Conservation (phyloP, 2,329 filamentous ascomycete genomes). For the Colletotrichum truncatum region DNA sequence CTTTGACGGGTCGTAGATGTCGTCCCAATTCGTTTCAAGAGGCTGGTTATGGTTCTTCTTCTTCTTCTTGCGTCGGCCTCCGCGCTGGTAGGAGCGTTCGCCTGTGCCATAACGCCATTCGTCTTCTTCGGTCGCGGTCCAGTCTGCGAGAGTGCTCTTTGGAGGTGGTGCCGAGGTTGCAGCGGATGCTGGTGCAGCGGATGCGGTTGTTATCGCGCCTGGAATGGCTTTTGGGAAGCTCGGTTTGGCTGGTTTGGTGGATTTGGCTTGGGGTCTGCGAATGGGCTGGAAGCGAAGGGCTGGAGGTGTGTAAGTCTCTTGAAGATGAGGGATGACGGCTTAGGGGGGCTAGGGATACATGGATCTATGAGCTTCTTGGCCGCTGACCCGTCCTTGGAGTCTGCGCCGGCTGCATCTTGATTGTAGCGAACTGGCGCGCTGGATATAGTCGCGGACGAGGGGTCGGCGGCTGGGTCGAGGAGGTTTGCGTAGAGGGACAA, state of each 20-base stretch:
- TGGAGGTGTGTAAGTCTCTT: slow-evolving; percentile 36
- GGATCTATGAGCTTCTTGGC: slow-evolving; percentile 69
- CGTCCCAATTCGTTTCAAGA: slow-evolving; percentile 84
- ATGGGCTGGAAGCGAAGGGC: slow-evolving; percentile 89
- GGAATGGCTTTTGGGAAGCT: slow-evolving; percentile 59
- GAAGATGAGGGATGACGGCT: not conserved
- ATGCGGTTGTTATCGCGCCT: slow-evolving; percentile 38
- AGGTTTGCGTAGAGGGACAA: slow-evolving; percentile 88
- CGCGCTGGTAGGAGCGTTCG: slow-evolving; percentile 75
- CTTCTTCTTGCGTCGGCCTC: slow-evolving; percentile 82
- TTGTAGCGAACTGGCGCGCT: slow-evolving; percentile 79
- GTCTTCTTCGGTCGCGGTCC: slow-evolving; percentile 80
- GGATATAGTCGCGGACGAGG: slow-evolving; percentile 73
- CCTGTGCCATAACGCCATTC: slow-evolving; percentile 72
- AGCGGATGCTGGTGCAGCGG: slow-evolving; percentile 39
- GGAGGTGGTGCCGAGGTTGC: slow-evolving; percentile 50
- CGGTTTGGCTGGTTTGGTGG: slow-evolving; percentile 68
- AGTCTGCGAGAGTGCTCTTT: slow-evolving; percentile 82
- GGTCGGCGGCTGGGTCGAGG: slow-evolving; percentile 66
- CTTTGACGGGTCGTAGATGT: slow-evolving; percentile 85
- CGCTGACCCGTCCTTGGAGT: slow-evolving; percentile 55
- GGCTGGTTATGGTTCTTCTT: slow-evolving; percentile 67
- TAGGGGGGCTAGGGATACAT: slow-evolving; percentile 33
- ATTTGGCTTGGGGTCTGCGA: slow-evolving; percentile 75
- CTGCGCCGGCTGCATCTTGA: slow-evolving; percentile 55